phyloP scores from a whole-genome alignment of 2,329 filamentous ascomycete genomes.

The Claviceps sp. region DNA sequence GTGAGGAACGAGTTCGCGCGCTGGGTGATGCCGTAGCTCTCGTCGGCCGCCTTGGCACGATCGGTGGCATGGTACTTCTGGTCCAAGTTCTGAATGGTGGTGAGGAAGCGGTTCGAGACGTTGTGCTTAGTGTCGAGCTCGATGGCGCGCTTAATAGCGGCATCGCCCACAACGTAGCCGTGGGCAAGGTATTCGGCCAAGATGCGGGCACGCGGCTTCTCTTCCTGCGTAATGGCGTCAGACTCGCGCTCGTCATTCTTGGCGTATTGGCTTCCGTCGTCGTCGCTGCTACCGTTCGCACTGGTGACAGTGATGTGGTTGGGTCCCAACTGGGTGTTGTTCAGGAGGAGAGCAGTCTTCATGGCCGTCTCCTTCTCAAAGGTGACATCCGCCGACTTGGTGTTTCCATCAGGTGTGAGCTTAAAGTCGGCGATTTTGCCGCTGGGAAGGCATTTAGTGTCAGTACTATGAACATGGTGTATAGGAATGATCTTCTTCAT shows the following conservation, averaged over 20 bases:
- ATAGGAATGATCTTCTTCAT: no score
- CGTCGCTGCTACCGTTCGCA: conserved; percentile 50
- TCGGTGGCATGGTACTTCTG: conserved; percentile 77
- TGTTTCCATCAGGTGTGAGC: conserved; percentile 53
- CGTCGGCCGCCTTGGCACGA: conserved; percentile 70
- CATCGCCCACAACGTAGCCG: conserved; percentile 70
- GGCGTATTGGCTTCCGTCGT: conserved; percentile 43
- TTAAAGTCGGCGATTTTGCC: conserved; percentile 84
- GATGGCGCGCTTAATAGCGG: conserved; percentile 68
- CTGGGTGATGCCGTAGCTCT: conserved; percentile 67
- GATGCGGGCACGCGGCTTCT: conserved; percentile 91
- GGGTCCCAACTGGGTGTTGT: conserved; percentile 86
- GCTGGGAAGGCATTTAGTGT: conserved; percentile 28
- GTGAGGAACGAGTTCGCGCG: conserved; percentile 52
- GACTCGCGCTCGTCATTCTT: conserved; percentile 43
- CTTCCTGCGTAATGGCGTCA: conserved; percentile 77
- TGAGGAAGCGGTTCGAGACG: conserved; percentile 67
- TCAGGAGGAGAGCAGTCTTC: conserved; percentile 90
- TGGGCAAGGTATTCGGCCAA: conserved; percentile 93
- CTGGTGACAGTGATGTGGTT: conserved; percentile 68
- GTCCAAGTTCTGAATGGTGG: conserved; percentile 65
- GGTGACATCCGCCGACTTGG: conserved; percentile 77
- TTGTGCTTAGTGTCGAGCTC: conserved; percentile 83
- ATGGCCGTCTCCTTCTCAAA: conserved; percentile 96
- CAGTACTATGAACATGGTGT: not conserved